Evolutionary conservation across 1,284 basidiomycete genomes (phyloP), one percentile per base, ranked within the genome.

Genomic region (Ceratobasidium sp.): DNA sequence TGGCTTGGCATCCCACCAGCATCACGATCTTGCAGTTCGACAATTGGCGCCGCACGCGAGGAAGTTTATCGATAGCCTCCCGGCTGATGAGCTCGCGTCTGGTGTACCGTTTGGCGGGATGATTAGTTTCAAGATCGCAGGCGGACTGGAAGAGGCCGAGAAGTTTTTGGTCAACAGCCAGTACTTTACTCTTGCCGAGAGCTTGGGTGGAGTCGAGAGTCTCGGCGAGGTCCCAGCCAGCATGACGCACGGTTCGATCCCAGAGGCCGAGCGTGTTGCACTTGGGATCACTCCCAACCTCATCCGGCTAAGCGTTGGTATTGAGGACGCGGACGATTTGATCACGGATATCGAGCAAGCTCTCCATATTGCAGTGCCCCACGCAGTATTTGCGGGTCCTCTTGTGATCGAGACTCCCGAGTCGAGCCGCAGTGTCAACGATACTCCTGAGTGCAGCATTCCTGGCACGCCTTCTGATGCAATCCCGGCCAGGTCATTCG

Each of bases 141-240:
- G 89, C 0, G 90, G 89, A 0, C 84, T 85, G 4, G 83, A 81
- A 4, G 88, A 89, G 78, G 92, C 94, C 10, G 89, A 92, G 78
- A 86, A 84, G 80, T 96, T 98, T 87, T 86, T 98, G 74, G 90
- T 89, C 0, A 84, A 89, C 1, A 88, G 92, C 46, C 85, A 90
- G 57, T 83, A 97, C 62, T 97, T 98, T 83, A 91, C 92, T 15
- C 88, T 99, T 20, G 97, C 97, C 2, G 96, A 98, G 87, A 93
- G 91, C 65, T 86, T 98, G 5, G 97, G 97, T 1, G 97, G 96
- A 0, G 95, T 98, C 17, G 97, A 99, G 88, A 93, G 91, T 83
- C 86, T 98, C 69, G 94, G 94, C 7, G 96, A 97, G 85, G 89
- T 93, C 56, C 95, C 95, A 0, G 91, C 91, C 62, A 87, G 87